These are phyloP conservation scores for Vitis riparia DNA, from an alignment of 164 flowering plant genomes.

Conservation along the genomic window DNA sequence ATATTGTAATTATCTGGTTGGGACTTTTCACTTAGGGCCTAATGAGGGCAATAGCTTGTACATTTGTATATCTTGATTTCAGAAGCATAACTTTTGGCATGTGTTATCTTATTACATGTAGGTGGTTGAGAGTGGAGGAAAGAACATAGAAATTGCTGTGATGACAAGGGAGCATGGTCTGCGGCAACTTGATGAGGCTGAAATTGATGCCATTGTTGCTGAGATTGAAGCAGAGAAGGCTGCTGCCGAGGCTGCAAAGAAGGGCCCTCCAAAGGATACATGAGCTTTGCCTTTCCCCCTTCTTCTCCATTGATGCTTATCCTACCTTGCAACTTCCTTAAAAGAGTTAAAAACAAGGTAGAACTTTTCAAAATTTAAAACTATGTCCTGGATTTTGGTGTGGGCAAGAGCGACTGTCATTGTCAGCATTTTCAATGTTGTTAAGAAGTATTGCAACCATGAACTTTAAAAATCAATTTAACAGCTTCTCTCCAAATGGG, in stretches of 20 bases:
- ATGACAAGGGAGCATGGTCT: constrained; percentile 85
- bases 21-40: no score
- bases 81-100: not conserved
- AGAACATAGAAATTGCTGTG: constrained; percentile 95
- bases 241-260: constrained; percentile 96
- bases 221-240: constrained; percentile 98
- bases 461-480: not conserved
- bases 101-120: constrained; percentile 11
- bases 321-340: no score
- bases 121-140: constrained; percentile 99
- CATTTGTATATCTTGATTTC: no score
- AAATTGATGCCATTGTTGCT: constrained; percentile 89
- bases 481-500: no score
- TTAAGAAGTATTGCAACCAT: not conserved
- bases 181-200: constrained; percentile 90
- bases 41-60: no score
- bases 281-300: constrained; percentile 14
- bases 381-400: not conserved
- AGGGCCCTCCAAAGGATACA: constrained; percentile 74
- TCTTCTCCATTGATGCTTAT: not conserved
- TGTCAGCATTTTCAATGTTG: not conserved
- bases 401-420: not conserved
- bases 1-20: no score
- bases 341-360: no score
- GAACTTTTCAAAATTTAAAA: not conserved